A percentile compares a stretch with the other conserved stretches of the same genome.
Evolutionary conservation across 148 eudicot species (phyloP).

Genomic region (Oxyria digyna): DNA sequence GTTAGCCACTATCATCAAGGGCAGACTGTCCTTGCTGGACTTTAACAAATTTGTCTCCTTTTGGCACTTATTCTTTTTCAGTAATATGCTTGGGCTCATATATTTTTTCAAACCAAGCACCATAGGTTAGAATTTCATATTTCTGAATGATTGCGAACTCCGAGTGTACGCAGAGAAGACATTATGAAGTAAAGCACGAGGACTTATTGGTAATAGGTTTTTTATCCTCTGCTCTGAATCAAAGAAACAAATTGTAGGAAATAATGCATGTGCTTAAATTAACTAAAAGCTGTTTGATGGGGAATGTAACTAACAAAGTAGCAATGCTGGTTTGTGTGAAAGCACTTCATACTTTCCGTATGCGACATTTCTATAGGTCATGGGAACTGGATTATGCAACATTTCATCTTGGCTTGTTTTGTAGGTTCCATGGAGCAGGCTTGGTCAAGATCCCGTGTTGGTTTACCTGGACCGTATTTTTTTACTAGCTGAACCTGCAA

Average conservation of each 20-base stretch:
- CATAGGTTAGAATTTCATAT: neutral
- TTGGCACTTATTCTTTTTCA: no score
- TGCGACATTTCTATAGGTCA: neutral
- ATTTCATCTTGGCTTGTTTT: conserved; percentile 1
- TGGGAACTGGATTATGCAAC: neutral
- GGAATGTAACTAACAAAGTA: neutral
- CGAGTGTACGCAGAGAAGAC: neutral
- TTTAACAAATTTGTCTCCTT: neutral
- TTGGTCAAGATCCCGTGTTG: conserved; percentile 97
- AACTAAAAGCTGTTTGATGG: neutral
- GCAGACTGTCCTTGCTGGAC: neutral
- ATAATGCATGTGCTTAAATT: neutral
- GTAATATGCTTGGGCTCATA: neutral
- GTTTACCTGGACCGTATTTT: conserved; percentile 77
- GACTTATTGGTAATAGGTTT: neutral
- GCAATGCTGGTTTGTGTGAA: neutral
- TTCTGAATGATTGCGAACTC: neutral
- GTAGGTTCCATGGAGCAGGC: conserved; percentile 99
- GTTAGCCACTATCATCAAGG: neutral
- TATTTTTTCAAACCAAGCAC: neutral
- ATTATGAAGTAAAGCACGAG: neutral
- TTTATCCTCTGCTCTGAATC: neutral
- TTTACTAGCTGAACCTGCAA: conserved; percentile 87
- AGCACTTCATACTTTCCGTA: neutral
- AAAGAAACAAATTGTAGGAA: neutral